A percentile compares a stretch with the other conserved stretches of the same genome.
Conservation (phyloP, 2,329 filamentous ascomycete genomes). For the Fusarium albosuccineum region DNA sequence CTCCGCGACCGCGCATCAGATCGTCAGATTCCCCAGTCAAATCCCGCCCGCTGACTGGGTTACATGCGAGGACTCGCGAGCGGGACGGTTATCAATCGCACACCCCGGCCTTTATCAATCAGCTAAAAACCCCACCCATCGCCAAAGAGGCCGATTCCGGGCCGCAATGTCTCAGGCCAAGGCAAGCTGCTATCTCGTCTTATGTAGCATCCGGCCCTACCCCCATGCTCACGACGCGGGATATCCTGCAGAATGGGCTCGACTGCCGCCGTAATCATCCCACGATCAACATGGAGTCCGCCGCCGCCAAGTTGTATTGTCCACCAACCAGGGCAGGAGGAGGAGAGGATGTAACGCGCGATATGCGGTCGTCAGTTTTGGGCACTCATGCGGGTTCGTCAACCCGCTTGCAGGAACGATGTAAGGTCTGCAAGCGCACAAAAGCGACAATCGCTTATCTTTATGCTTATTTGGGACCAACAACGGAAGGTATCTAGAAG, state of each 20-base stretch:
- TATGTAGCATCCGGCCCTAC: background rate
- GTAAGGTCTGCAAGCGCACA: too few relatives aligned
- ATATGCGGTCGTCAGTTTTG: background rate
- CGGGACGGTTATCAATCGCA: slow-evolving; percentile 15
- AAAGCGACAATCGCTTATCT: too few relatives aligned
- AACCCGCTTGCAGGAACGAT: too few relatives aligned
- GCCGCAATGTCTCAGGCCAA: background rate
- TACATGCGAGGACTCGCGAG: background rate
- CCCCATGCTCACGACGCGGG: slow-evolving; percentile 1
- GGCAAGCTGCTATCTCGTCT: background rate
- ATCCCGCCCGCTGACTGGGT: background rate
- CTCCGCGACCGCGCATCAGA: background rate
- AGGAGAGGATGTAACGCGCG: background rate
- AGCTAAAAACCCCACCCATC: background rate
- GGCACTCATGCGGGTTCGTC: too few relatives aligned
- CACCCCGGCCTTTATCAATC: slow-evolving; percentile 15
- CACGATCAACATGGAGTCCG: background rate
- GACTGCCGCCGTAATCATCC: background rate
- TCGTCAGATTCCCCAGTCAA: slow-evolving; percentile 4
- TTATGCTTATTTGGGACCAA: too few relatives aligned
- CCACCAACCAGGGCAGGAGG: background rate
- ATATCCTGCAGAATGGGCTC: background rate
- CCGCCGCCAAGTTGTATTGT: slow-evolving; percentile 1
- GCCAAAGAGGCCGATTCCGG: slow-evolving; percentile 2
- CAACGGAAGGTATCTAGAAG: too few relatives aligned